Base-by-base conservation (phyloP, 495 filamentous ascomycete species). In the Clohesyomyces aquaticus region DNA sequence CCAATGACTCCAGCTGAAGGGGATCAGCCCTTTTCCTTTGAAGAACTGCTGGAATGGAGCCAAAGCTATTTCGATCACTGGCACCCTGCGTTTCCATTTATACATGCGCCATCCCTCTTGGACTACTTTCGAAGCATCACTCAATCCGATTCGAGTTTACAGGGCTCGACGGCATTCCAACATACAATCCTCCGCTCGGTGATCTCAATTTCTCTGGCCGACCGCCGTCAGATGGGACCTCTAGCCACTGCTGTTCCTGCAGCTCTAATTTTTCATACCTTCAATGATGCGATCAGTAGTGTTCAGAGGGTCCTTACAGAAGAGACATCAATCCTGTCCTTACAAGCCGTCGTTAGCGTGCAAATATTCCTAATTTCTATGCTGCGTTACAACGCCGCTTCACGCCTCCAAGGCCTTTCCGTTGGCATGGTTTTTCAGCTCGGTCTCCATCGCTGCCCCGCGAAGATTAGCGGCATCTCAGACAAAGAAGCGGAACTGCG, bases 371-470 rank as follows among this genome's bases (percentile, higher is more conserved):
- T 83, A 3, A 69, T 79, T 1, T 80, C 79, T 0, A 75, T 79
- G 61, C 56, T 82, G 50, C 76, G 77, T 9, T 69, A 81, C 14
- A 82, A 81, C 65, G 75, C 78, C 10, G 80, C 80, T 19, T 82
- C 80, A 14, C 75, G 78, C 26, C 66, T 82, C 4, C 77, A 78
- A 0, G 80, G 80, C 2, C 67, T 80, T 3, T 76, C 80, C 42
- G 75, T 77, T 16, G 77, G 79, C 23, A 80, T 80, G 41, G 75
- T 76, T 16, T 79, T 78, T 26, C 78, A 81, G 52, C 67, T 81
- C 1, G 80, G 79, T 1, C 65, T 82, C 52, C 80, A 82, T 66
- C 76, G 79, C 23, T 82, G 80, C 49, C 79, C 80, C 10, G 68
- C 69, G 4, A 73, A 79, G 0, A 80, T 77, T 55, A 66, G 72